phyloP scores from a whole-genome alignment of 2,329 filamentous ascomycete genomes.

The Rhexocercosporidium sp. region DNA sequence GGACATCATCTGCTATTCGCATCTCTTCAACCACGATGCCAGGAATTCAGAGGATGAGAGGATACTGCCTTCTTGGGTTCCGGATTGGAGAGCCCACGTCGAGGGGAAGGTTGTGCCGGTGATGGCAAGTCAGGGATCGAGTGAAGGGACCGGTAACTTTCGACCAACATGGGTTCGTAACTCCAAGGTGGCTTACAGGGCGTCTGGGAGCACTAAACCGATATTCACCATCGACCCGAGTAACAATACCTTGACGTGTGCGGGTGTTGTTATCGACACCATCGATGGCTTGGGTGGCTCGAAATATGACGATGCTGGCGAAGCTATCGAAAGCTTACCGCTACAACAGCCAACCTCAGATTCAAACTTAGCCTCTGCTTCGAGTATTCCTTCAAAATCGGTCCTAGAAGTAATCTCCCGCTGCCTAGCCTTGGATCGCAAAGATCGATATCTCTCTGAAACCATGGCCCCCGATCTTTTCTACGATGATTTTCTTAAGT shows the following conservation, averaged over 20 bases:
- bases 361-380: not conserved
- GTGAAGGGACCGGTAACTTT: not conserved
- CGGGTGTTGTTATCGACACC: not conserved
- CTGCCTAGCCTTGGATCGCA: not conserved
- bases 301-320: not conserved
- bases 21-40: not conserved
- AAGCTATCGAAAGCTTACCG: not conserved
- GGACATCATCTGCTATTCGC: not conserved
- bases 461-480: not conserved
- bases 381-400: not conserved
- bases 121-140: not conserved
- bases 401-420: not conserved
- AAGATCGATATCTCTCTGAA: not conserved
- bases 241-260: not conserved
- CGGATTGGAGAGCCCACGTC: not conserved
- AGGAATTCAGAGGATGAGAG: not conserved
- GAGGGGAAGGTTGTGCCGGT: not conserved
- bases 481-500: not conserved
- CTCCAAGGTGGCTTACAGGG: not conserved
- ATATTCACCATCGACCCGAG: not conserved
- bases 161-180: not conserved
- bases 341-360: not conserved
- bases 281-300: not conserved
- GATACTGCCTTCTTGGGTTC: not conserved
- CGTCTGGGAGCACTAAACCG: not conserved